Percentiles rank a stretch among this genome's conserved stretches.
phyloP scores from a whole-genome alignment of 805 yeast genomes.

The Starmerella kuoi region DNA sequence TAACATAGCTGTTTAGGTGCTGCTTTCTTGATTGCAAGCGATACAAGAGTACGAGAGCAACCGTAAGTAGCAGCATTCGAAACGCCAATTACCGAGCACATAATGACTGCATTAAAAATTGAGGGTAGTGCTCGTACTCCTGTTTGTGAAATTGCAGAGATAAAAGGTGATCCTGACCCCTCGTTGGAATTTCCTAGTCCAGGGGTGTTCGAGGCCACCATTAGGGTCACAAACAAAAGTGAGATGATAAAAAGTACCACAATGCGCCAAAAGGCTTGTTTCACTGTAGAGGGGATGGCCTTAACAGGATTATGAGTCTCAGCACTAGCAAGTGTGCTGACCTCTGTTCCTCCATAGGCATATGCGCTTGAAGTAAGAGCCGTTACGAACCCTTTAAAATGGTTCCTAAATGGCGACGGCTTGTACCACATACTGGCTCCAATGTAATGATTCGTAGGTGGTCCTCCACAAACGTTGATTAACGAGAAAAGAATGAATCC shows the following conservation, averaged over 20 bases:
- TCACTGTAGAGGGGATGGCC: slow-evolving; percentile 60
- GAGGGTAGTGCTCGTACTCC: slow-evolving; percentile 56
- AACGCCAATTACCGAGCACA: slow-evolving; percentile 66
- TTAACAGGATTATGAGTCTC: slow-evolving; percentile 60
- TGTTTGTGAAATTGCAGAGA: slow-evolving; percentile 63
- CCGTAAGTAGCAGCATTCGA: slow-evolving; percentile 63
- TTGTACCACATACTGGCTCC: slow-evolving; percentile 49
- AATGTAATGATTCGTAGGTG: slow-evolving; percentile 43
- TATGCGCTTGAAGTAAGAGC: slow-evolving; percentile 50
- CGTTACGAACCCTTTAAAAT: slow-evolving; percentile 51
- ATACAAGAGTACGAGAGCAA: slow-evolving; percentile 52
- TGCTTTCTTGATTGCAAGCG: slow-evolving; percentile 51
- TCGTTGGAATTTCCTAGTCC: slow-evolving; percentile 37
- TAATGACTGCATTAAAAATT: slow-evolving; percentile 63
- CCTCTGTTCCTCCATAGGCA: slow-evolving; percentile 60
- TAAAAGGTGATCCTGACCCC: slow-evolving; percentile 66
- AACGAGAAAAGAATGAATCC: slow-evolving; percentile 51
- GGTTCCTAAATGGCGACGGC: slow-evolving; percentile 52
- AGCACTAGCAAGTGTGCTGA: slow-evolving; percentile 60
- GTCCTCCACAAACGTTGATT: slow-evolving; percentile 47
- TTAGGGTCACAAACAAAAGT: slow-evolving; percentile 53
- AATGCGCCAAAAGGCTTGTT: slow-evolving; percentile 58
- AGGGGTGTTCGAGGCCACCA: slow-evolving; percentile 50
- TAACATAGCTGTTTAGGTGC: slow-evolving; percentile 52
- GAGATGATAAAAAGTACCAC: slow-evolving; percentile 49